phyloP scores from a whole-genome alignment of 345 rosid species.

The Pseudoturritis turrita region DNA sequence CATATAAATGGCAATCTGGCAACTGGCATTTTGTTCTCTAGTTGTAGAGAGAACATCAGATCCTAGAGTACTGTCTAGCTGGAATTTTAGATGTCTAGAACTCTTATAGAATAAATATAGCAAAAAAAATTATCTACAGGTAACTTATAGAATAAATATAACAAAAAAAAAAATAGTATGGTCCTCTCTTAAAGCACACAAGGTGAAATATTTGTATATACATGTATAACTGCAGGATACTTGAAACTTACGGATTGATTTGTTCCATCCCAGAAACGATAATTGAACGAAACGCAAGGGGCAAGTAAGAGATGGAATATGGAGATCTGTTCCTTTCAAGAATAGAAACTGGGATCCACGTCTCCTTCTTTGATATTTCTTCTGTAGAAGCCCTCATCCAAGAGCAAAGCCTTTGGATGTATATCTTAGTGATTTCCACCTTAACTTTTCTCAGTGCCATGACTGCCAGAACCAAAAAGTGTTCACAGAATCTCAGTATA shows the following conservation, averaged over 20 bases:
- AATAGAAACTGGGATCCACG: conserved; percentile 80
- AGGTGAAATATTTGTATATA: neutral
- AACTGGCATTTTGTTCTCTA: neutral
- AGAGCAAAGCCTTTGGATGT: conserved; percentile 83
- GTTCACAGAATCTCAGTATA: conserved; percentile 25
- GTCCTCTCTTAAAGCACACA: neutral
- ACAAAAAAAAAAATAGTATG: too few species aligned
- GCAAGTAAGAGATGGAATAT: conserved; percentile 80
- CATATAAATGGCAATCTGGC: neutral
- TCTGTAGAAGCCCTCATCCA: conserved; percentile 88
- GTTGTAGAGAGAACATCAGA: neutral
- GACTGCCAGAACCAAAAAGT: conserved; percentile 45
- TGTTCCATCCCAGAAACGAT: conserved; percentile 82
- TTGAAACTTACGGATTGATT: conserved; percentile 63
- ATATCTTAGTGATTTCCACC: conserved; percentile 76
- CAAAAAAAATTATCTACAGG: too few species aligned
- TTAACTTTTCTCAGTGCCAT: conserved; percentile 61
- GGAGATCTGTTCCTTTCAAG: conserved; percentile 96
- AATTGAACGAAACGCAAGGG: conserved; percentile 79
- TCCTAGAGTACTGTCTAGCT: neutral
- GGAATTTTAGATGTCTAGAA: neutral
- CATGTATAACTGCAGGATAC: too few species aligned
- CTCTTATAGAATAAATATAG: neutral
- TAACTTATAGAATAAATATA: too few species aligned
- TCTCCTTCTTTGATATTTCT: conserved; percentile 70